Evolutionary conservation across 345 rosid species (phyloP).

Genomic region (Abelmoschus esculentus): DNA sequence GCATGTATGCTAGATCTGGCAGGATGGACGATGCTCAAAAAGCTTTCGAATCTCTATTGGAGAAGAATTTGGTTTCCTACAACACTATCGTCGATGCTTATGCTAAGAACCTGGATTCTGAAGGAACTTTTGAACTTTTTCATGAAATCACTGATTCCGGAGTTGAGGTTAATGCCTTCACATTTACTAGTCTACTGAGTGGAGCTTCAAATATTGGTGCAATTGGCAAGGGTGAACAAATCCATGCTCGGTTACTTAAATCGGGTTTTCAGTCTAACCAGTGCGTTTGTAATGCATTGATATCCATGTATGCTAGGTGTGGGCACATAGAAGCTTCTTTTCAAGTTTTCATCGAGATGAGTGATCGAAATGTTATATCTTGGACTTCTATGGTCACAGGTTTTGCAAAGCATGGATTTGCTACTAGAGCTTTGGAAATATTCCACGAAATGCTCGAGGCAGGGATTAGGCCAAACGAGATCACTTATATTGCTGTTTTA

Average conservation of each 20-base stretch:
- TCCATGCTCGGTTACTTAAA: conserved; percentile 51
- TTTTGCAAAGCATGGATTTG: conserved; percentile 63
- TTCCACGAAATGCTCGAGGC: conserved; percentile 45
- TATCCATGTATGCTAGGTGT: conserved; percentile 70
- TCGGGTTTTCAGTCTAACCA: conserved; percentile 34
- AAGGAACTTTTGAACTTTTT: too few species aligned
- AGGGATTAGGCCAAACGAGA: conserved; percentile 45
- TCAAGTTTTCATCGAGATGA: conserved; percentile 43
- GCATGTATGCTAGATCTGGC: too few species aligned
- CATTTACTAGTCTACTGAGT: conserved; percentile 64
- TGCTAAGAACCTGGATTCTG: too few species aligned
- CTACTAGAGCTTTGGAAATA: conserved; percentile 45
- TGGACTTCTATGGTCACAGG: conserved; percentile 81
- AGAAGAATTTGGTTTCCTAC: too few species aligned
- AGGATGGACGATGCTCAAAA: too few species aligned
- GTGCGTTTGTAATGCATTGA: conserved; percentile 45
- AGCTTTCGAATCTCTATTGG: too few species aligned
- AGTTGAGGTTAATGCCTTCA: too few species aligned
- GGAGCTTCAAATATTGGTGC: conserved; percentile 53
- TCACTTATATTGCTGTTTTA: conserved; percentile 58
- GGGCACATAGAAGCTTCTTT: conserved; percentile 20
- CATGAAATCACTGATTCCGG: too few species aligned
- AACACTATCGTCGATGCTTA: too few species aligned
- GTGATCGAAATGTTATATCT: conserved; percentile 42
- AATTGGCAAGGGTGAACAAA: conserved; percentile 51